Evolutionary conservation across 768 basidiomycete genomes (phyloP).

Genomic region (Butyriboletus loyo): DNA sequence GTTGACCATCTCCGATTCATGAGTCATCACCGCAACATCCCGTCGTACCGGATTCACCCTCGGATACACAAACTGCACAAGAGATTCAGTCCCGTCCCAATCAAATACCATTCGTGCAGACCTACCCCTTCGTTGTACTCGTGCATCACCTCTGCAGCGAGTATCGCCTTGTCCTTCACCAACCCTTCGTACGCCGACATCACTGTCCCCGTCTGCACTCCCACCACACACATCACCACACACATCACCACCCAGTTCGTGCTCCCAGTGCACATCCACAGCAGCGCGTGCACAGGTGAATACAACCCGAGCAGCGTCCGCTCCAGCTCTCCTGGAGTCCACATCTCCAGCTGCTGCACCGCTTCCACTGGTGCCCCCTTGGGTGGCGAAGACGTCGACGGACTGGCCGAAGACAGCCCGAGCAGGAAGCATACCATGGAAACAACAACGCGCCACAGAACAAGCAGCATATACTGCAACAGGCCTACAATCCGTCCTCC

Average conservation of each 20-base stretch:
- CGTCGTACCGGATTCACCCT: slow-evolving; percentile 69
- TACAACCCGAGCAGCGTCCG: slow-evolving; percentile 68
- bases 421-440: slow-evolving; percentile 66
- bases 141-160: slow-evolving; percentile 77
- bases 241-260: slow-evolving; percentile 77
- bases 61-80: slow-evolving; percentile 77
- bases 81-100: background rate
- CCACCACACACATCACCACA: slow-evolving; percentile 63
- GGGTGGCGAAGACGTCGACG: slow-evolving; percentile 32
- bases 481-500: slow-evolving; percentile 34
- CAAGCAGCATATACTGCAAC: slow-evolving; percentile 35
- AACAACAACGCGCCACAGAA: slow-evolving; percentile 50
- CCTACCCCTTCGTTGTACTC: slow-evolving; percentile 80
- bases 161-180: slow-evolving; percentile 70
- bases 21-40: slow-evolving; percentile 83
- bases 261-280: slow-evolving; percentile 69
- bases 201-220: slow-evolving; percentile 53
- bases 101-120: slow-evolving; percentile 6
- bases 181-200: slow-evolving; percentile 51
- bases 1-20: slow-evolving; percentile 65
- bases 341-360: slow-evolving; percentile 77
- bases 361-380: slow-evolving; percentile 41
- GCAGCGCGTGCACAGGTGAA: slow-evolving; percentile 69
- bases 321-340: slow-evolving; percentile 74
- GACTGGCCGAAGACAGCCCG: slow-evolving; percentile 50